Evolutionary conservation across 306 rosid species (phyloP), one percentile per base, ranked within the genome.

Genomic region (Pyrus communis): DNA sequence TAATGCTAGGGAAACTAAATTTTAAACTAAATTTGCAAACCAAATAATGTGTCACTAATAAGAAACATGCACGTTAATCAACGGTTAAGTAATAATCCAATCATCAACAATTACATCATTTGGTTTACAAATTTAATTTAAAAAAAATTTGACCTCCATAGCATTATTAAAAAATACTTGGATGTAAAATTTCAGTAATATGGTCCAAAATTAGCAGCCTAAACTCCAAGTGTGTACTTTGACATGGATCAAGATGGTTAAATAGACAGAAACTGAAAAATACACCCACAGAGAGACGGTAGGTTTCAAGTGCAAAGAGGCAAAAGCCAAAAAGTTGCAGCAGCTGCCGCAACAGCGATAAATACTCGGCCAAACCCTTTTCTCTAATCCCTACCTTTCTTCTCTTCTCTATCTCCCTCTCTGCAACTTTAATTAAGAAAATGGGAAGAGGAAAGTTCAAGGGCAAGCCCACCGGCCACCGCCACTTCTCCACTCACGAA

Each of bases 391-490:
- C 65, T 27, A 55, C 28, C 75, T 71, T 55, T 59, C 68, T 64
- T 64, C 55, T 51, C 7, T 18, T 21, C 75, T 71, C 33, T 28
- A 13, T 52, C 13, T 33, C 13, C 14, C 22, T 28, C 33, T 7
- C 19, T 58, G 38, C 18, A 31, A 9, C 18, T 14, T 73, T 46
- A 71, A 67, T 75, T 46, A n/a, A 51, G 55, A 45, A 77, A 72
- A 94, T 94, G 98, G 98, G 97, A 75, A 86, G 98, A 80, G 98
- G 98, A 81, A 94, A 90, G 89, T 91, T 80, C 95, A 94, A 91
- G 91, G 82, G 88, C 87, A 91, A 94, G 90, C 97, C 98, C 79
- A 94, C 98, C 69, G 98, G 98, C 18, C 96, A 87, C 80, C 98
- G 98, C 87, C 89, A 92, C 76, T 94, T 90, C 82, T 94, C 98